Conservation (phyloP, 2,329 filamentous ascomycete species). For the Trichoderma polysporum region DNA sequence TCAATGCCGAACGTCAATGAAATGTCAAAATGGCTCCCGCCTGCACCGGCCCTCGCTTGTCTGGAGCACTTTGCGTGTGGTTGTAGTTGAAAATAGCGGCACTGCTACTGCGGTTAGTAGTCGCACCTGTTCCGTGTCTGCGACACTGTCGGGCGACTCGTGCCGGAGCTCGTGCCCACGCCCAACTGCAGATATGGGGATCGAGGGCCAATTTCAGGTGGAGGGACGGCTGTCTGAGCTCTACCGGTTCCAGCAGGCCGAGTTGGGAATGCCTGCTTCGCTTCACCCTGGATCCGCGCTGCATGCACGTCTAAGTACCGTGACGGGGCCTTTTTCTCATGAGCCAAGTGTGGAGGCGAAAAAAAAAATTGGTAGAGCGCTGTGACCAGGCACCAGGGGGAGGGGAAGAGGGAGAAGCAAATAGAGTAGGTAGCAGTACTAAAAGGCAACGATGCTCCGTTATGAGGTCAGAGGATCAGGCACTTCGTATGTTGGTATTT, state of each 20-base stretch:
- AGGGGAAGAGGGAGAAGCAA: background rate
- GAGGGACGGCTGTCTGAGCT: conserved; percentile 10
- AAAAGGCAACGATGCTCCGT: conserved; percentile 12
- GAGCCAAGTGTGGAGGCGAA: conserved; percentile 17
- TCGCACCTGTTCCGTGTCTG: background rate
- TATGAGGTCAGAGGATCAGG: background rate
- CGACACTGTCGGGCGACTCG: conserved; percentile 3
- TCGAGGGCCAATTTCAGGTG: conserved; percentile 14
- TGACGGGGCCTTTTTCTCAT: conserved; percentile 1
- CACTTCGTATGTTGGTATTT: background rate
- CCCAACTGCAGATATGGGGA: conserved; percentile 5
- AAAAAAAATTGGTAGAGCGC: background rate
- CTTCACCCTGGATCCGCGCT: conserved; percentile 48
- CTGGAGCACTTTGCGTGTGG: background rate
- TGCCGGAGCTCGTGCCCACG: conserved; percentile 17
- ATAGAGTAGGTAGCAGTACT: conserved; percentile 8
- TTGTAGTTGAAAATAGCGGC: background rate
- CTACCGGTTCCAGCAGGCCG: conserved; percentile 19
- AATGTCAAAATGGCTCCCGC: background rate
- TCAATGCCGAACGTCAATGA: no score
- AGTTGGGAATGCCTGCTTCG: conserved; percentile 39
- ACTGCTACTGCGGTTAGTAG: background rate
- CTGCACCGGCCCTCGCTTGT: background rate
- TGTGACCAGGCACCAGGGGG: conserved; percentile 15
- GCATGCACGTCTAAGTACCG: conserved; percentile 37